A percentile compares a stretch with the other conserved stretches of the same genome.
Evolutionary conservation across 1,284 basidiomycete species (phyloP).

Genomic region (Amylostereum areolatum): DNA sequence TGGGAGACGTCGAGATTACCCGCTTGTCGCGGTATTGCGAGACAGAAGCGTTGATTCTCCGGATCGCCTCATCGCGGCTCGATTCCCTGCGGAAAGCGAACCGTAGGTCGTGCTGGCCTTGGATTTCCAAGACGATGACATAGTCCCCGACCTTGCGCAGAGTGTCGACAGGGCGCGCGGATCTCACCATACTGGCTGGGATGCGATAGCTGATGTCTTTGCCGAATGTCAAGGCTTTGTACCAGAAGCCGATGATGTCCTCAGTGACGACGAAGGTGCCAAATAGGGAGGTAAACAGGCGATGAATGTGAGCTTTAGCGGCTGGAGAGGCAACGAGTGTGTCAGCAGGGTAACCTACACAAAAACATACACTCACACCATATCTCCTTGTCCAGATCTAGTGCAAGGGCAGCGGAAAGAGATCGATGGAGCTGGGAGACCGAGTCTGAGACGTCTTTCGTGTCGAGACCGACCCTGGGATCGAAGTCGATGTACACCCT

Average conservation of each 20-base stretch:
- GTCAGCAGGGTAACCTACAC: not conserved
- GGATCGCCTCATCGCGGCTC: conserved; percentile 41
- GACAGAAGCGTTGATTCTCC: conserved; percentile 22
- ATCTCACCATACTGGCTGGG: conserved; percentile 15
- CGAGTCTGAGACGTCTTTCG: not conserved
- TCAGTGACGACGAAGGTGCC: conserved; percentile 41
- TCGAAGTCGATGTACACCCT: conserved; percentile 17
- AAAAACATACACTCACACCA: conserved; percentile 35
- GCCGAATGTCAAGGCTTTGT: conserved; percentile 33
- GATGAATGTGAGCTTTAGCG: conserved; percentile 29
- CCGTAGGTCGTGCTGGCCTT: conserved; percentile 41
- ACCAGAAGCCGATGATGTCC: conserved; percentile 43
- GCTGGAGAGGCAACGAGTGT: conserved; percentile 22
- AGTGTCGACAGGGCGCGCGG: conserved; percentile 14
- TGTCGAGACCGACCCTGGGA: conserved; percentile 1
- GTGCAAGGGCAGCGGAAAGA: conserved; percentile 14
- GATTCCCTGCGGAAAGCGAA: conserved; percentile 44
- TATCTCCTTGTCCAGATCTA: conserved; percentile 27
- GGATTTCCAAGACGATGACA: conserved; percentile 42
- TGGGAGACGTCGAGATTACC: not conserved
- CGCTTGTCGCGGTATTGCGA: conserved; percentile 3
- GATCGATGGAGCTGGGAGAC: conserved; percentile 8
- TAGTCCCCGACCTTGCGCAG: conserved; percentile 28
- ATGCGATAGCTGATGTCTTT: conserved; percentile 46
- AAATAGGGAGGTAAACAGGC: conserved; percentile 26